Percentiles rank a stretch among this genome's conserved stretches.
These are phyloP conservation scores for Solanum ossicruentum DNA, from an alignment of 257 asterid species.

Conservation along the genomic window DNA sequence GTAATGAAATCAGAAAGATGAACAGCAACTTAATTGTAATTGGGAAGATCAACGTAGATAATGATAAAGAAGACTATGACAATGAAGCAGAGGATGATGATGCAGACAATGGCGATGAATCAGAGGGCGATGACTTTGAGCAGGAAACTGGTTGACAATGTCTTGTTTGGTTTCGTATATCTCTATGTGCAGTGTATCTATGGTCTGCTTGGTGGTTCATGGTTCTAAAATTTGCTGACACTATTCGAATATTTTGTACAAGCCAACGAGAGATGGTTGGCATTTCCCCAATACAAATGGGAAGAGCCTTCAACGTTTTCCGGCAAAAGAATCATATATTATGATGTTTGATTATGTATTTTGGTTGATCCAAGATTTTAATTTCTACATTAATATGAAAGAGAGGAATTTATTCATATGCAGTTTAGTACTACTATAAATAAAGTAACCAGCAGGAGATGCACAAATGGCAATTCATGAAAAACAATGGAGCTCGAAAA, in stretches of 20 bases:
- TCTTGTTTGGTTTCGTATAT: neutral
- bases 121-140: conserved; percentile 91
- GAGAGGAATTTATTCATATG: neutral
- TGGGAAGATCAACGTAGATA: conserved; percentile 58
- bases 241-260: neutral
- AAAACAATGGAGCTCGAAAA: neutral
- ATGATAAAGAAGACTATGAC: conserved; percentile 76
- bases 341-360: neutral
- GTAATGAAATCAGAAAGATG: conserved; percentile 66
- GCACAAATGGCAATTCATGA: neutral
- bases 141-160: conserved; percentile 69
- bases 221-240: neutral
- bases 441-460: neutral
- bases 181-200: neutral
- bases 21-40: conserved; percentile 48
- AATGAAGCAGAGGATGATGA: conserved; percentile 90
- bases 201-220: neutral
- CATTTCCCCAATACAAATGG: neutral
- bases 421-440: neutral
- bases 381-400: neutral
- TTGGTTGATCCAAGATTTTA: neutral
- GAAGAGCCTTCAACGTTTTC: neutral
- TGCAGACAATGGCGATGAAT: conserved; percentile 82
- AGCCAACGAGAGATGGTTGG: neutral
- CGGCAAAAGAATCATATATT: neutral